Percentiles rank a stretch among this genome's conserved stretches.
phyloP scores from a whole-genome alignment of 2,329 filamentous ascomycete genomes.

The Plenodomus biglobosus region DNA sequence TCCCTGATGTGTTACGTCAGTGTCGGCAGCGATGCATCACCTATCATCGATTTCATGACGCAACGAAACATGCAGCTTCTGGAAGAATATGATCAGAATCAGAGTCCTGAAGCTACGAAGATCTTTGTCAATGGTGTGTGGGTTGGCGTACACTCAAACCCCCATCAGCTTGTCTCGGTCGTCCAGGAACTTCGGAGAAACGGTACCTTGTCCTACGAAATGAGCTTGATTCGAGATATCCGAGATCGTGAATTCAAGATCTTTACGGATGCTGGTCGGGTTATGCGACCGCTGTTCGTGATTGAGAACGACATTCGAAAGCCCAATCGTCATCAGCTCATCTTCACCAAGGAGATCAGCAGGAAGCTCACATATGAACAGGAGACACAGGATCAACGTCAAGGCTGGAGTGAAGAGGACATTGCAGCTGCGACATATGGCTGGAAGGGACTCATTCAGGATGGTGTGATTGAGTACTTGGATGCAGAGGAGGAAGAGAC shows the following conservation, averaged over 20 bases:
- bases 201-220: constrained; percentile 84
- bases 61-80: constrained; percentile 93
- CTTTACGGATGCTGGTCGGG: constrained; percentile 93
- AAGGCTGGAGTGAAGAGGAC: constrained; percentile 60
- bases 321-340: constrained; percentile 72
- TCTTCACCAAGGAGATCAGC: constrained; percentile 80
- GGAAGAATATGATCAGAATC: constrained; percentile 73
- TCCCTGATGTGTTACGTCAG: constrained; percentile 98
- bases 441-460: constrained; percentile 82
- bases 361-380: constrained; percentile 72
- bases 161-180: constrained; percentile 77
- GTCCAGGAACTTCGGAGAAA: constrained; percentile 77
- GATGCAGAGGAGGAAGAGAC: constrained; percentile 99
- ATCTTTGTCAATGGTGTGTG: constrained; percentile 98
- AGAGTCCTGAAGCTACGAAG: constrained; percentile 89
- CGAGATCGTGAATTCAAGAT: constrained; percentile 98
- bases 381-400: constrained; percentile 60
- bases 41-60: constrained; percentile 93
- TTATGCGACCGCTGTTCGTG: constrained; percentile 91
- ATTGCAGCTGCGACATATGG: constrained; percentile 67
- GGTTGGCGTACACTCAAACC: constrained; percentile 93
- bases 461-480: constrained; percentile 90
- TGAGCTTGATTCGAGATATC: constrained; percentile 93
- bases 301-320: constrained; percentile 83
- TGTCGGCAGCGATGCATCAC: constrained; percentile 86